Evolutionary conservation across 345 rosid species (phyloP).

Genomic region (Fremontodendron californicum): DNA sequence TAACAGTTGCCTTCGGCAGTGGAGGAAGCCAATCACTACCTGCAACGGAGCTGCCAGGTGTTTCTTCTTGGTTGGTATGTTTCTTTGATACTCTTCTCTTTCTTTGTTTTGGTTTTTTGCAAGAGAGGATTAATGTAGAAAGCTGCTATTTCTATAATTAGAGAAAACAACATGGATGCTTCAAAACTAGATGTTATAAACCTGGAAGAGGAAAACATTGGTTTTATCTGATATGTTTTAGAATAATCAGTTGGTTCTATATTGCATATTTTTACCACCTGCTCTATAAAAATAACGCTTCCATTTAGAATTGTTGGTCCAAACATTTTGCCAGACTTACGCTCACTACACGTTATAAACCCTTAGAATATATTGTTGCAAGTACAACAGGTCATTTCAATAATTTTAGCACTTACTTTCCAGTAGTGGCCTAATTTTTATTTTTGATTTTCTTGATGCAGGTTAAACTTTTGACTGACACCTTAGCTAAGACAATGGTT

Average conservation of each 20-base stretch:
- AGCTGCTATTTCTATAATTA: neutral
- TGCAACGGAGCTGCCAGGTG: conserved; percentile 92
- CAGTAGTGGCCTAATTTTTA: neutral
- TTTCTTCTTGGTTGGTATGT: conserved; percentile 96
- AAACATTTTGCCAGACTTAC: neutral
- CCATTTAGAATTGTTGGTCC: neutral
- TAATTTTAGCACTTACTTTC: neutral
- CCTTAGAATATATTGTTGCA: neutral
- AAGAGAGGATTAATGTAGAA: neutral
- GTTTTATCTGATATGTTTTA: neutral
- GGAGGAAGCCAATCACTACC: conserved; percentile 96
- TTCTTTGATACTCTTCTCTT: conserved; percentile 4
- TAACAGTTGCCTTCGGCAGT: conserved; percentile 94
- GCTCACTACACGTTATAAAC: neutral
- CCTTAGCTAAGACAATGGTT: conserved; percentile 85
- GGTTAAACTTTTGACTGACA: conserved; percentile 78
- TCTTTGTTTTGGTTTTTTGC: neutral
- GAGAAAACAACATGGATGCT: neutral
- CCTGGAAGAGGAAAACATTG: neutral
- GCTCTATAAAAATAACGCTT: neutral
- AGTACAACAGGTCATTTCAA: neutral
- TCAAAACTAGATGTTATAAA: neutral
- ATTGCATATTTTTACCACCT: neutral
- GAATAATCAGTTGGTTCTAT: neutral
- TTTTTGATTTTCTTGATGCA: conserved; percentile 21